These are phyloP conservation scores for Rhodosporidiobolus sp. DNA, from an alignment of 768 basidiomycete genomes.

Conservation along the genomic window DNA sequence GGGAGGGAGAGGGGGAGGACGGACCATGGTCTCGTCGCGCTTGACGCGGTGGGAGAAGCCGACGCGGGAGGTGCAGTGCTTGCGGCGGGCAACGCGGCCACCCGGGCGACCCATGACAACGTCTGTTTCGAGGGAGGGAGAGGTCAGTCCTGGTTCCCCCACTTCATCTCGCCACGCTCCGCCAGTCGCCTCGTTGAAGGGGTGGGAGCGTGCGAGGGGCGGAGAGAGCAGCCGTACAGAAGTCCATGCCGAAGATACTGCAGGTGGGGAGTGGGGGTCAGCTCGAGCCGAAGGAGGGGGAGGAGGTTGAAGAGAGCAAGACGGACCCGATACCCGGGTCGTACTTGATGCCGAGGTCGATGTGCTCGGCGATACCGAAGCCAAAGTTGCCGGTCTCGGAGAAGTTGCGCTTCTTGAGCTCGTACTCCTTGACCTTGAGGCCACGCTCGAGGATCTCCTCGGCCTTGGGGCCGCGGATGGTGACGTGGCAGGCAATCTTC, in stretches of 20 bases:
- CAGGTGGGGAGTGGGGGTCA: neutral
- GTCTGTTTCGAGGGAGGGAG: neutral
- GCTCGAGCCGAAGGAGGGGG: neutral
- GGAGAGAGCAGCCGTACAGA: slow-evolving; percentile 57
- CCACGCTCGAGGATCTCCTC: slow-evolving; percentile 99
- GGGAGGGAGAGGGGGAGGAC: slow-evolving; percentile 2
- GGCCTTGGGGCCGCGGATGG: slow-evolving; percentile 98
- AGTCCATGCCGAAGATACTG: slow-evolving; percentile 97
- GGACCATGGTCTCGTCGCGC: slow-evolving; percentile 68
- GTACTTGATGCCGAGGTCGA: slow-evolving; percentile 97
- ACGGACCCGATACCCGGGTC: slow-evolving; percentile 80
- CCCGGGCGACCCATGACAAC: slow-evolving; percentile 93
- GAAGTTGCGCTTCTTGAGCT: slow-evolving; percentile 93
- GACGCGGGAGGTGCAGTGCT: slow-evolving; percentile 78
- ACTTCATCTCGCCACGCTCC: neutral
- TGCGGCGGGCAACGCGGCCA: slow-evolving; percentile 82
- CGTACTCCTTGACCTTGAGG: slow-evolving; percentile 99
- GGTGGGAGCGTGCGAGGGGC: no score
- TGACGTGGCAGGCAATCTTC: slow-evolving; percentile 86
- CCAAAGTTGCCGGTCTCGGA: slow-evolving; percentile 99
- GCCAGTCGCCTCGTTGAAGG: no score
- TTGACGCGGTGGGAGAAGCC: slow-evolving; percentile 85
- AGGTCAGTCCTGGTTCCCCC: neutral
- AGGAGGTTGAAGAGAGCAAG: no score
- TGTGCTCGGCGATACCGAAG: slow-evolving; percentile 84